Base-by-base conservation (phyloP, 1,139 yeast species). In the Wickerhamiella pararugosa region DNA sequence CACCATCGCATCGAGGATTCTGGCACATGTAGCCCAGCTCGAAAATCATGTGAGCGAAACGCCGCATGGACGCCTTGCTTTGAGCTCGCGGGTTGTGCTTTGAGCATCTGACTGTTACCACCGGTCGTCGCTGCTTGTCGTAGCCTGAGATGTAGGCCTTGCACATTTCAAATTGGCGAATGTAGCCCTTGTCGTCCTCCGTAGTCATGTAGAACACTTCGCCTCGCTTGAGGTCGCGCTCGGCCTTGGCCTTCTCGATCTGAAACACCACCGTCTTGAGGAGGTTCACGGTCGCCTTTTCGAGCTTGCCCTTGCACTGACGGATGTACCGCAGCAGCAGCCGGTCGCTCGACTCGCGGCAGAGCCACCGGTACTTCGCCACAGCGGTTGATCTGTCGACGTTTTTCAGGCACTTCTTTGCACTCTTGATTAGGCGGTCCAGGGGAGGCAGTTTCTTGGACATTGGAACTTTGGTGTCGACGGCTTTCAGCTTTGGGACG, bases 171-270 rank as follows among this genome's bases (percentile, higher is more conserved):
- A 21, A 33, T 8, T 41, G 40, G 9, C 33, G 15, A 10, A 41
- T 41, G 26, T 32, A 41, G 10, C 25, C 32, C 25, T 7, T 7
- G 21, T 41, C 43, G n/a, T 34, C 40, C 28, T 37, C 40, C 4
- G 36, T 32, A 7, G 33, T 25, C 25, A 37, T 25, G 36, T 33
- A 41, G 35, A 33, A 37, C 15, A 5, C 5, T 25, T 41, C 43
- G 25, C 43, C 43, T n/a, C 40, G 37, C 21, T 33, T 32, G 21
- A 41, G 40, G 9, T 15, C 21, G 15, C 29, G 34, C 37, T 41
- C 43, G 10, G 29, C 26, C 8, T 41, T 33, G 11, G 25, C 30
- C 11, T 41, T 32, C 7, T 33, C 27, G n/a, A 27, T 21, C 11
- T 34, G 29, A 29, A 32, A 36, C 8, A 7, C 27, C 3, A 37